Evolutionary conservation across 176 grass and related monocot genomes (phyloP).

Genomic region (Typha latifolia): DNA sequence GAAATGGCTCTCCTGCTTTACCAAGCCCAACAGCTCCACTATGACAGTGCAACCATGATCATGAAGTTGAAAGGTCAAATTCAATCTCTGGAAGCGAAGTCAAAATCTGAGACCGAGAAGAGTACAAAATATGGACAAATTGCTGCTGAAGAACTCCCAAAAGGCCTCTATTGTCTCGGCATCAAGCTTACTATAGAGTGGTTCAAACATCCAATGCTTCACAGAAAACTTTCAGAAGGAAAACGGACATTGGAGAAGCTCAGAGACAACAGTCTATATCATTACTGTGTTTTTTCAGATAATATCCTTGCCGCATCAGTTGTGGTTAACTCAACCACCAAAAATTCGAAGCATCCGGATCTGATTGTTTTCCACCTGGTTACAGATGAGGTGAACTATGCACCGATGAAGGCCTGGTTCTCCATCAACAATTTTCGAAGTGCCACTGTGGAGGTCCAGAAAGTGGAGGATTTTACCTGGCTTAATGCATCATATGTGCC

Average conservation of each 20-base stretch:
- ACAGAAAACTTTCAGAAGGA: conserved; percentile 51
- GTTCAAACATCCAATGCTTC: conserved; percentile 59
- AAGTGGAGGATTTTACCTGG: conserved; percentile 91
- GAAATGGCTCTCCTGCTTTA: conserved; percentile 76
- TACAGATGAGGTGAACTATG: conserved; percentile 90
- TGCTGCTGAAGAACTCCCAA: conserved; percentile 92
- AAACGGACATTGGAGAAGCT: conserved; percentile 45
- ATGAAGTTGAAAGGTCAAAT: conserved; percentile 92
- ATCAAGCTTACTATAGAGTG: conserved; percentile 79
- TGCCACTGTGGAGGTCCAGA: conserved; percentile 77
- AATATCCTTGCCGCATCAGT: conserved; percentile 91
- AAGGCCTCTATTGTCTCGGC: conserved; percentile 90
- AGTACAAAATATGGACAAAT: conserved; percentile 89
- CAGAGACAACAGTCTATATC: conserved; percentile 72
- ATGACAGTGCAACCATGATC: conserved; percentile 55
- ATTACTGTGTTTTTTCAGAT: conserved; percentile 94
- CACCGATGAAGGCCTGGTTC: conserved; percentile 92
- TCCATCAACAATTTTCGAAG: conserved; percentile 67
- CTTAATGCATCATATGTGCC: conserved; percentile 92
- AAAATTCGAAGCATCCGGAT: conserved; percentile 66
- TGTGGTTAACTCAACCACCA: conserved; percentile 74
- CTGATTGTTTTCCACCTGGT: conserved; percentile 92
- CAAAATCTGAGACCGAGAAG: conserved; percentile 74
- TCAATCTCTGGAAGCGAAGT: conserved; percentile 71
- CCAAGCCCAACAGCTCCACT: conserved; percentile 71